Conservation (phyloP, 2,329 filamentous ascomycete species). For the Verruconis gallopava region DNA sequence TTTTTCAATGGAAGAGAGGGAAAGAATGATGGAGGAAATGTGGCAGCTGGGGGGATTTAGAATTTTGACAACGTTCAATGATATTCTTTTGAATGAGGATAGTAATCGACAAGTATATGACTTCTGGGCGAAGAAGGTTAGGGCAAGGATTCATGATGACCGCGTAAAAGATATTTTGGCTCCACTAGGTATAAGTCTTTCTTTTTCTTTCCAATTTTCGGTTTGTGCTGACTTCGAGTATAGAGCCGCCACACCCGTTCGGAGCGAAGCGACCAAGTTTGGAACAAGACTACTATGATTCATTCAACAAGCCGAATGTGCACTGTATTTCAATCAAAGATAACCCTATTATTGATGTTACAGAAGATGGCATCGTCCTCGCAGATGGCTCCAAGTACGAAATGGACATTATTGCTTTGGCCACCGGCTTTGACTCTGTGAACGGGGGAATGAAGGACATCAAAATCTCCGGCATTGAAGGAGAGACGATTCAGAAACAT, state of each 20-base stretch:
- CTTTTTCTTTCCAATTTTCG: too few species aligned
- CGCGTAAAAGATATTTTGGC: constrained; percentile 33
- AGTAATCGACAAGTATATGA: constrained; percentile 33
- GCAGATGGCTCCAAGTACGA: constrained; percentile 27
- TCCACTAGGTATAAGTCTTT: constrained; percentile 19
- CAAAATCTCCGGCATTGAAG: not conserved
- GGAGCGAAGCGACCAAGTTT: constrained; percentile 35
- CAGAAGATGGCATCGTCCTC: constrained; percentile 27
- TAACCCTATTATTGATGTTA: constrained; percentile 27
- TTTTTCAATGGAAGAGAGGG: constrained; percentile 24
- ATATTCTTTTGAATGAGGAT: constrained; percentile 27
- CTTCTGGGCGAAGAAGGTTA: constrained; percentile 34
- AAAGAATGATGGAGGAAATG: constrained; percentile 29
- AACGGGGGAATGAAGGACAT: constrained; percentile 7
- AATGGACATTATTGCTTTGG: constrained; percentile 32
- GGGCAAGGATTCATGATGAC: constrained; percentile 29
- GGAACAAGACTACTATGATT: constrained; percentile 35
- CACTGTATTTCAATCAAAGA: constrained; percentile 30
- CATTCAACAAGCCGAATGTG: constrained; percentile 30
- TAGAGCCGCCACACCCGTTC: constrained; percentile 31
- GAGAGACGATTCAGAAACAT: not conserved
- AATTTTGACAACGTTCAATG: constrained; percentile 30
- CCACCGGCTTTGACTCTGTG: constrained; percentile 28
- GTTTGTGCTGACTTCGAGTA: too few species aligned
- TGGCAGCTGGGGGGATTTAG: constrained; percentile 29